These are phyloP conservation scores for Fusarium incarnatum DNA, from an alignment of 2,329 filamentous ascomycete species.

Conservation along the genomic window DNA sequence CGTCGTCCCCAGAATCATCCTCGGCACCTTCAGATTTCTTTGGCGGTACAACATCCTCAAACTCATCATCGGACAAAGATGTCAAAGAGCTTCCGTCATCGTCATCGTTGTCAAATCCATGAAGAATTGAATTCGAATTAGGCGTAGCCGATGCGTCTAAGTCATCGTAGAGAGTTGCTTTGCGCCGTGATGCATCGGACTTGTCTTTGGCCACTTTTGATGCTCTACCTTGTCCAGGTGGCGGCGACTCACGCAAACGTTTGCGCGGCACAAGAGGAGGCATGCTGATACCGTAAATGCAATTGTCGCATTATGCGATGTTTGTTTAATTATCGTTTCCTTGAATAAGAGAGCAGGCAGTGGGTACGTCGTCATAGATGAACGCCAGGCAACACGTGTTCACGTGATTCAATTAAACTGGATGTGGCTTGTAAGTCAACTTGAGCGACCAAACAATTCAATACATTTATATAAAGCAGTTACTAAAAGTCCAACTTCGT, in stretches of 20 bases:
- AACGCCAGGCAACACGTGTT: constrained; percentile 9
- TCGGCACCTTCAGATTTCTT: constrained; percentile 55
- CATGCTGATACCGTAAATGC: constrained; percentile 59
- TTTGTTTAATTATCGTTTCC: neutral
- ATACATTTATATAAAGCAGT: neutral
- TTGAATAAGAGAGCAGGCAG: neutral
- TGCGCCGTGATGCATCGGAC: constrained; percentile 53
- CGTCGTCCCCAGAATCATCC: constrained; percentile 49
- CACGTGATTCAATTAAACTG: constrained; percentile 16
- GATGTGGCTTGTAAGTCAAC: neutral
- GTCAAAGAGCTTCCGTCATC: constrained; percentile 59
- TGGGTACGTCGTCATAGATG: constrained; percentile 36
- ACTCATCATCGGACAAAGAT: constrained; percentile 68
- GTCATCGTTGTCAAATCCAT: constrained; percentile 58
- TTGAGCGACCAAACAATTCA: neutral
- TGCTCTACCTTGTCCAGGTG: constrained; percentile 42
- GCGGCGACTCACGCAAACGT: constrained; percentile 64
- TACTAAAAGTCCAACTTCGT: neutral
- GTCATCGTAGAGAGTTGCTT: constrained; percentile 70
- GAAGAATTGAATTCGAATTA: constrained; percentile 56
- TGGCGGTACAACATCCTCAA: constrained; percentile 58
- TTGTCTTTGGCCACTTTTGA: constrained; percentile 46
- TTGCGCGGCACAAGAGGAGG: constrained; percentile 77
- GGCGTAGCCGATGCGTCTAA: constrained; percentile 64
- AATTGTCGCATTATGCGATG: constrained; percentile 29